These are phyloP conservation scores for Tinospora cordifolia DNA, from an alignment of 164 flowering plant genomes.

Conservation along the genomic window DNA sequence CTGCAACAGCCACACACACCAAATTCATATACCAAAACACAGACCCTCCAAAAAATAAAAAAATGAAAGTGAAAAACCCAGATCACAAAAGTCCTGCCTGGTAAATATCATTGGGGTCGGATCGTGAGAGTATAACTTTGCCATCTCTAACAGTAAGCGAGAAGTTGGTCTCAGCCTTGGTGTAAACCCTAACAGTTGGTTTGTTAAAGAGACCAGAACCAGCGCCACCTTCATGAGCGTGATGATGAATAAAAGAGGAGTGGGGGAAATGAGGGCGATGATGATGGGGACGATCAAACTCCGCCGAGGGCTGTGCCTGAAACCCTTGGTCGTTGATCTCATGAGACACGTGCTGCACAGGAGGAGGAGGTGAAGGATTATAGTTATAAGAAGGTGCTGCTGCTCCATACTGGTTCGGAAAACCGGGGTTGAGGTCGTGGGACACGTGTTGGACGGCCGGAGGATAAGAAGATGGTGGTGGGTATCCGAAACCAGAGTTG, in stretches of 20 bases:
- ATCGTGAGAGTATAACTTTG: slow-evolving; percentile 43
- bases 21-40: not conserved
- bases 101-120: slow-evolving; percentile 33
- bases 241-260: slow-evolving; percentile 26
- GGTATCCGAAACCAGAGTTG: not conserved
- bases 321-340: not conserved
- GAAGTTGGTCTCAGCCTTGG: slow-evolving; percentile 43
- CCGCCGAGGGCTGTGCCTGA: not conserved
- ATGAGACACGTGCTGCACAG: not conserved
- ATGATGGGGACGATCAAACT: not conserved
- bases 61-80: not conserved
- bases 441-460: not conserved
- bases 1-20: slow-evolving; percentile 26
- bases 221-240: slow-evolving; percentile 8
- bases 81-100: slow-evolving; percentile 30
- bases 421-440: not conserved
- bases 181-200: slow-evolving; percentile 40
- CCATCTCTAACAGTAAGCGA: slow-evolving; percentile 51
- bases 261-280: slow-evolving; percentile 16
- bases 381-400: not conserved
- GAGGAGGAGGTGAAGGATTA: not conserved
- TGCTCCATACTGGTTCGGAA: not conserved
- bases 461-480: not conserved
- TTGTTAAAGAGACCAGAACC: slow-evolving; percentile 17
- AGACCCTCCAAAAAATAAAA: not conserved